Conservation (phyloP, 306 rosid species). For the Cucumis cinereus region DNA sequence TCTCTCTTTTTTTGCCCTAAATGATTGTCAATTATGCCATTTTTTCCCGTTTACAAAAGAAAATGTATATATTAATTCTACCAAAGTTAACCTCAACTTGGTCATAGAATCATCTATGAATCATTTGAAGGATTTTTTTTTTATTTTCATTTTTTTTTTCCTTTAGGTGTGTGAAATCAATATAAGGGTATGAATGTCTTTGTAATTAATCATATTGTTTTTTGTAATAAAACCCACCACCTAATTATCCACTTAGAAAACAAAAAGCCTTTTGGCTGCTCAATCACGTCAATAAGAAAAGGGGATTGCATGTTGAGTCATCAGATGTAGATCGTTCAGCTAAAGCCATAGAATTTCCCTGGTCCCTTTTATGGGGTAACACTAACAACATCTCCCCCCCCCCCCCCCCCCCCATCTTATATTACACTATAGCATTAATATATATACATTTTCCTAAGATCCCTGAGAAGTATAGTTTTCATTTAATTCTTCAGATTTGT, state of each 20-base stretch:
- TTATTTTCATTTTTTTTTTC: no score
- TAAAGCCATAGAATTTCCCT: constrained; percentile 1
- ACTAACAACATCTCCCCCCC: no score
- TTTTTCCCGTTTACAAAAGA: neutral
- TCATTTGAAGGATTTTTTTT: neutral
- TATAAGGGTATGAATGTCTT: neutral
- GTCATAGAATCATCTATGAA: constrained; percentile 6
- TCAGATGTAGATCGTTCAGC: constrained; percentile 10
- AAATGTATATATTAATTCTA: neutral
- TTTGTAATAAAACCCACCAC: neutral
- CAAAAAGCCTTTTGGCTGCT: constrained; percentile 13
- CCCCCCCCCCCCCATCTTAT: neutral
- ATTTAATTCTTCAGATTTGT: no score
- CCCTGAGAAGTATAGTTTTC: no score
- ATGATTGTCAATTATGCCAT: constrained; percentile 5
- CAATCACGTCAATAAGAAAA: constrained; percentile 13
- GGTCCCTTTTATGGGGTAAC: neutral
- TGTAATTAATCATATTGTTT: neutral
- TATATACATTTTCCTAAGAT: no score
- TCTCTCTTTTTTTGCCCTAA: constrained; percentile 4
- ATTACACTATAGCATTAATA: neutral
- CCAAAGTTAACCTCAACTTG: constrained; percentile 1
- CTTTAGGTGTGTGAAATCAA: neutral
- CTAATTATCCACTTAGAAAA: constrained; percentile 10
- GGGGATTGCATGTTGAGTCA: constrained; percentile 4